These are phyloP conservation scores for Pseudogymnoascus sp. DNA, from an alignment of 2,329 filamentous ascomycete species.

Conservation along the genomic window DNA sequence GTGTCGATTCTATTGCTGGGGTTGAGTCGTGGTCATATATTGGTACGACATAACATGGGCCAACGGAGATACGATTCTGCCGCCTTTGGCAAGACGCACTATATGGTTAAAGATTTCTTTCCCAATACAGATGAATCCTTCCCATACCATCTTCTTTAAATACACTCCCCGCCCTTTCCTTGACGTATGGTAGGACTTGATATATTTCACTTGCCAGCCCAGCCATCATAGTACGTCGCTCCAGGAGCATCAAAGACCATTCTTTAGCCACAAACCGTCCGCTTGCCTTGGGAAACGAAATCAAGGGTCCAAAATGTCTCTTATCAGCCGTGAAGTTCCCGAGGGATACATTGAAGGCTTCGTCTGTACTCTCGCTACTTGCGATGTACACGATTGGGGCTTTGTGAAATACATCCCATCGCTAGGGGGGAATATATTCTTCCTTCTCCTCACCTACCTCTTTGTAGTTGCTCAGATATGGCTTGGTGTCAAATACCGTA, in stretches of 20 bases:
- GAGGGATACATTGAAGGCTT: constrained; percentile 14
- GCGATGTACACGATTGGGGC: constrained; percentile 13
- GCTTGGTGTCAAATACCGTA: constrained; percentile 42
- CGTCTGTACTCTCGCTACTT: constrained; percentile 15
- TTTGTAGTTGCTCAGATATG: constrained; percentile 40
- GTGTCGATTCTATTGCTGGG: not conserved
- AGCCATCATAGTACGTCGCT: not conserved
- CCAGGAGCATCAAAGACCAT: not conserved
- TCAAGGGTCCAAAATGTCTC: not conserved
- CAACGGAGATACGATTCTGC: not conserved
- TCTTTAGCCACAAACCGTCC: not conserved
- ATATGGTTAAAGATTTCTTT: not conserved
- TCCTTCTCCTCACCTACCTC: constrained; percentile 42
- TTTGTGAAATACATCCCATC: constrained; percentile 39
- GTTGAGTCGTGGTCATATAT: not conserved
- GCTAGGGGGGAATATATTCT: constrained; percentile 43
- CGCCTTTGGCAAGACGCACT: not conserved
- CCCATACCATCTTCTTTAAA: not conserved
- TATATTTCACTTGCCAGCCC: not conserved
- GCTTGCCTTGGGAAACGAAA: not conserved
- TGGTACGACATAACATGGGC: not conserved
- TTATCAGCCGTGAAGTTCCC: not conserved
- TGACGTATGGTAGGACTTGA: not conserved
- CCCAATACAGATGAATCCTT: not conserved
- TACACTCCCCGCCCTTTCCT: not conserved